These are phyloP conservation scores for Clitoria ternatea DNA, from an alignment of 306 rosid genomes.

Conservation along the genomic window DNA sequence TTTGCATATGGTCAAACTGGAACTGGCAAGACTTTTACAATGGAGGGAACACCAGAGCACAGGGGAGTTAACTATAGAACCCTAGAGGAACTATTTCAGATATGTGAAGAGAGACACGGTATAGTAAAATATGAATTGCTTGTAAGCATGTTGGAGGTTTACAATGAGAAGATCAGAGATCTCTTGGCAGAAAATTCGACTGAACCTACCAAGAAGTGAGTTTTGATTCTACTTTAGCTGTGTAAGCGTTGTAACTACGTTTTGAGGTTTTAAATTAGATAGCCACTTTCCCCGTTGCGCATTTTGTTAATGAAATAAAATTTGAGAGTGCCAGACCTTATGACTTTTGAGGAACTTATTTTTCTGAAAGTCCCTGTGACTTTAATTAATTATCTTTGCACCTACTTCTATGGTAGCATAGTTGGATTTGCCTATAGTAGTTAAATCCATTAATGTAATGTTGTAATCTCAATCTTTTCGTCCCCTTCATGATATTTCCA, in stretches of 20 bases:
- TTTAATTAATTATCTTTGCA: not conserved
- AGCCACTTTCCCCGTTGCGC: not conserved
- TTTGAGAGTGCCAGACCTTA: not conserved
- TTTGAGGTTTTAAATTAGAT: too few species aligned
- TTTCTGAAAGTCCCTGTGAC: not conserved
- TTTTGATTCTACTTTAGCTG: slow-evolving; percentile 9
- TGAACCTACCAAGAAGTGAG: slow-evolving; percentile 77
- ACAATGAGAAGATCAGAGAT: slow-evolving; percentile 89
- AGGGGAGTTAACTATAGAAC: slow-evolving; percentile 96
- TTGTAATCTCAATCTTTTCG: not conserved
- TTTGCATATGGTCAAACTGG: slow-evolving; percentile 99
- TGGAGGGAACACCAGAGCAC: slow-evolving; percentile 83
- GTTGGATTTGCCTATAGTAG: not conserved
- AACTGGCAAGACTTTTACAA: slow-evolving; percentile 90
- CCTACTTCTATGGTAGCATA: not conserved
- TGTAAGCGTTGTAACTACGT: not conserved
- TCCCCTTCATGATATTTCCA: not conserved
- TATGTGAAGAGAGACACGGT: slow-evolving; percentile 62
- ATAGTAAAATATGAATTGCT: slow-evolving; percentile 58
- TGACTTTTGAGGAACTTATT: not conserved
- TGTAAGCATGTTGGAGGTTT: slow-evolving; percentile 95
- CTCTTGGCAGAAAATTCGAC: slow-evolving; percentile 62
- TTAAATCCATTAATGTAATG: not conserved
- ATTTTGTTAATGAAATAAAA: not conserved
- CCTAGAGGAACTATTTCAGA: slow-evolving; percentile 64